phyloP scores from a whole-genome alignment of 2,329 filamentous ascomycete species.

The Pseudogymnoascus destructans region DNA sequence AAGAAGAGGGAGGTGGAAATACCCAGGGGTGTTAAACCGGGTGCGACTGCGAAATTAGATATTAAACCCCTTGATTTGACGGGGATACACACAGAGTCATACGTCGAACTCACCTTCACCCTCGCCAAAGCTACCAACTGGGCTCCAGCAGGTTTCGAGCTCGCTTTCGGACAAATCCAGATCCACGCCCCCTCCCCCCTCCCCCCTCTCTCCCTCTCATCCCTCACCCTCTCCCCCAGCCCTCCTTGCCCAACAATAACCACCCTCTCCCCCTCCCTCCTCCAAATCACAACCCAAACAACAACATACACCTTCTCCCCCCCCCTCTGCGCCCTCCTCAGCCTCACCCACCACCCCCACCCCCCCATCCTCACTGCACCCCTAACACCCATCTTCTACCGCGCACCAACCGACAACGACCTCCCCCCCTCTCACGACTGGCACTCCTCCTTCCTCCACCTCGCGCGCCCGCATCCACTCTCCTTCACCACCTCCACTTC shows the following conservation, averaged over 20 bases:
- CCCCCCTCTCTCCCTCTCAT: conserved; percentile 12
- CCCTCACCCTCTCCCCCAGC: conserved; percentile 15
- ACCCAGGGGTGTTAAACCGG: conserved; percentile 33
- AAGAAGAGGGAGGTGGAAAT: conserved; percentile 29
- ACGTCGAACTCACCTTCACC: conserved; percentile 34
- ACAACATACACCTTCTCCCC: conserved; percentile 34
- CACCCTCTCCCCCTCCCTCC: conserved; percentile 19
- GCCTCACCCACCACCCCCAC: conserved; percentile 28
- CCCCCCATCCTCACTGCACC: conserved; percentile 34
- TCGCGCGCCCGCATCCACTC: conserved; percentile 33
- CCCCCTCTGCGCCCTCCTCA: conserved; percentile 30
- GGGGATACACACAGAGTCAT: conserved; percentile 27
- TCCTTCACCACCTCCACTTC: conserved; percentile 26
- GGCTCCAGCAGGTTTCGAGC: conserved; percentile 37
- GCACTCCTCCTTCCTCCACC: conserved; percentile 35
- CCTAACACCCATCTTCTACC: conserved; percentile 43
- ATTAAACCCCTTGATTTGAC: conserved; percentile 14
- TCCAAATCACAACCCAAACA: conserved; percentile 13
- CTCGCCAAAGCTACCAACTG: conserved; percentile 35
- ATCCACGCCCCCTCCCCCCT: conserved; percentile 28
- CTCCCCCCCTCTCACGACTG: conserved; percentile 40
- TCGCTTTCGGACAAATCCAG: conserved; percentile 37
- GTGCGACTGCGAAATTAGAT: conserved; percentile 12
- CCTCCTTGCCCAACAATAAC: conserved; percentile 18
- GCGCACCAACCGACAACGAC: conserved; percentile 55